These are phyloP conservation scores for Alternaria triticimaculans DNA, from an alignment of 2,329 filamentous ascomycete genomes.

Conservation along the genomic window DNA sequence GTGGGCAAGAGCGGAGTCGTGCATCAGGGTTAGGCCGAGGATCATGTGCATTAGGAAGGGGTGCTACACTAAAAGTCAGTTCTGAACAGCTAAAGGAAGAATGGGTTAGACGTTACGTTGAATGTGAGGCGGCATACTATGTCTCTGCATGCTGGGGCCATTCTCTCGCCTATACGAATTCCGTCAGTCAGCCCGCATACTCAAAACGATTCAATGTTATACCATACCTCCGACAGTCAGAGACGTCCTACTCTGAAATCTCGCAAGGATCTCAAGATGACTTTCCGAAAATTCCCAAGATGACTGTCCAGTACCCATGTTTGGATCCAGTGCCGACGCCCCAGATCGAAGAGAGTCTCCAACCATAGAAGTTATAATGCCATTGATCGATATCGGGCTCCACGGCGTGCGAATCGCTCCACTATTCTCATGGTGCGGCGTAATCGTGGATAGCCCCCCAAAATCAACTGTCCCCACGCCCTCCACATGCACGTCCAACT, in stretches of 20 bases:
- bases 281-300: slow-evolving; percentile 25
- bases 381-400: slow-evolving; percentile 20
- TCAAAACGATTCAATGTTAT: neutral
- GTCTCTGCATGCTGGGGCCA: slow-evolving; percentile 45
- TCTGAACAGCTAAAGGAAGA: neutral
- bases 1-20: slow-evolving; percentile 56
- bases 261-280: slow-evolving; percentile 45
- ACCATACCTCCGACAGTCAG: slow-evolving; percentile 47
- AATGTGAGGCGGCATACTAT: slow-evolving; percentile 50
- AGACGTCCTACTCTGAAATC: slow-evolving; percentile 55
- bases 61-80: slow-evolving; percentile 43
- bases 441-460: neutral
- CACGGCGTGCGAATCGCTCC: neutral
- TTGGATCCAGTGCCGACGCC: neutral
- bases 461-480: neutral
- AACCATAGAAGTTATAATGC: slow-evolving; percentile 20
- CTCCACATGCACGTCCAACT: neutral
- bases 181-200: neutral
- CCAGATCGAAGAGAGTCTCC: slow-evolving; percentile 14
- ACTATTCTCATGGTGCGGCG: neutral
- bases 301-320: neutral
- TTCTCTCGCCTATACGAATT: slow-evolving; percentile 14
- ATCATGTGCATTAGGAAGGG: slow-evolving; percentile 63
- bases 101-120: slow-evolving; percentile 40
- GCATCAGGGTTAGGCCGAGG: slow-evolving; percentile 60